A percentile compares a stretch with the other conserved stretches of the same genome.
Conservation (phyloP, 208 protist species). For the Polymyxa betae region DNA sequence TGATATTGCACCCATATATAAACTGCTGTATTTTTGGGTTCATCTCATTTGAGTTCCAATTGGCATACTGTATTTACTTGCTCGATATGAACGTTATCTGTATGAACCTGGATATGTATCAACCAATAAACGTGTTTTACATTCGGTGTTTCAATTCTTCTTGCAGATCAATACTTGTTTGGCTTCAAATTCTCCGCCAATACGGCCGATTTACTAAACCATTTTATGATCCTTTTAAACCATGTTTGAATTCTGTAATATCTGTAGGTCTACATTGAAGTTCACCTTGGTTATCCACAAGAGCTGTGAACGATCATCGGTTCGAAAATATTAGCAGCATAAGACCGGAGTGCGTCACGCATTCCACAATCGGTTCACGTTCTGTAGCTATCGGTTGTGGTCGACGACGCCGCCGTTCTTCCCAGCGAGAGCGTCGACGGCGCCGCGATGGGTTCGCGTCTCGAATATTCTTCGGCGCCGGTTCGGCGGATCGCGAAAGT, state of each 20-base stretch:
- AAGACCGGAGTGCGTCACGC: neutral
- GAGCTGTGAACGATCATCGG: neutral
- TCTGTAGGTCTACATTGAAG: neutral
- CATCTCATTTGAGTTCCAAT: too few relatives aligned
- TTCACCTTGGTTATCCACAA: neutral
- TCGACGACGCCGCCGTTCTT: neutral
- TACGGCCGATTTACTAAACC: neutral
- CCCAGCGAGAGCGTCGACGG: neutral
- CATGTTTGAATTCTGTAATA: neutral
- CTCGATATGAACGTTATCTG: too few relatives aligned
- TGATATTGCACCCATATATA: too few relatives aligned
- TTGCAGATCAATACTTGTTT: neutral
- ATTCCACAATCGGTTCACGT: neutral
- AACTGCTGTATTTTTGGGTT: too few relatives aligned
- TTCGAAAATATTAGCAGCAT: neutral
- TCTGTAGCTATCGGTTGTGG: neutral
- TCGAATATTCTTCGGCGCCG: constrained; percentile 61
- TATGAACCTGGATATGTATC: too few relatives aligned
- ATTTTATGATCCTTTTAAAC: neutral
- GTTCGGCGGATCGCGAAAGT: constrained; percentile 73
- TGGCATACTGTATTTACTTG: too few relatives aligned
- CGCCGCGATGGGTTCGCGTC: neutral
- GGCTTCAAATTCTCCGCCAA: neutral
- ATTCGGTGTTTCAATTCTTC: too few relatives aligned
- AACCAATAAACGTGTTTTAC: too few relatives aligned